A percentile compares a stretch with the other conserved stretches of the same genome.
Evolutionary conservation across 2,329 filamentous ascomycete genomes (phyloP).

Genomic region (Hawksworthiomyces lignivorus): DNA sequence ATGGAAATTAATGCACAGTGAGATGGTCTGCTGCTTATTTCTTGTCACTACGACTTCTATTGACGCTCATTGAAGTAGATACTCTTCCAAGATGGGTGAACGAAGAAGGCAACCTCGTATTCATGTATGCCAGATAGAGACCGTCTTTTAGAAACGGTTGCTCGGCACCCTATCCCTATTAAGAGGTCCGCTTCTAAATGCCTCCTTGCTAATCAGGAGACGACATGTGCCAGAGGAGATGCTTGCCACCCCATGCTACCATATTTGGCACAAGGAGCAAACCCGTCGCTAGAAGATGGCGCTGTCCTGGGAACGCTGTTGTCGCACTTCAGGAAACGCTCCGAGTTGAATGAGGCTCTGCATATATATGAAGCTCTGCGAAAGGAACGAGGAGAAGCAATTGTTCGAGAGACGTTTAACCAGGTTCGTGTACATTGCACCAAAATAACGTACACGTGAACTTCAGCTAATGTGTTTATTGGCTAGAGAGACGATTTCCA

Average conservation of each 20-base stretch:
- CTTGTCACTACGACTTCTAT: not conserved
- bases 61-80: constrained; percentile 16
- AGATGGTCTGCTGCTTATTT: no score
- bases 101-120: constrained; percentile 26
- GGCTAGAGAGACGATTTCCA: not conserved
- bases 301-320: constrained; percentile 17
- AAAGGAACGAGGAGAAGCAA: not conserved
- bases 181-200: no score
- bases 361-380: not conserved
- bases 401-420: not conserved
- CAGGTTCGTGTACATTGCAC: not conserved
- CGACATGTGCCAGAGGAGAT: constrained; percentile 32
- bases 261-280: constrained; percentile 38
- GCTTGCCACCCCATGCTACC: constrained; percentile 39
- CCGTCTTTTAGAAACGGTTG: no score
- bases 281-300: constrained; percentile 35
- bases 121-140: constrained; percentile 20
- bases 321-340: not conserved
- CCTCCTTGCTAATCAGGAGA: no score
- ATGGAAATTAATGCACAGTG: not conserved
- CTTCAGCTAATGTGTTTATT: no score
- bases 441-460: no score
- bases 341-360: not conserved
- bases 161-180: no score
- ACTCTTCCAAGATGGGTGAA: constrained; percentile 32